Evolutionary conservation across 768 basidiomycete genomes (phyloP), one percentile per base, ranked within the genome.

Genomic region (Termitomyces sp.): DNA sequence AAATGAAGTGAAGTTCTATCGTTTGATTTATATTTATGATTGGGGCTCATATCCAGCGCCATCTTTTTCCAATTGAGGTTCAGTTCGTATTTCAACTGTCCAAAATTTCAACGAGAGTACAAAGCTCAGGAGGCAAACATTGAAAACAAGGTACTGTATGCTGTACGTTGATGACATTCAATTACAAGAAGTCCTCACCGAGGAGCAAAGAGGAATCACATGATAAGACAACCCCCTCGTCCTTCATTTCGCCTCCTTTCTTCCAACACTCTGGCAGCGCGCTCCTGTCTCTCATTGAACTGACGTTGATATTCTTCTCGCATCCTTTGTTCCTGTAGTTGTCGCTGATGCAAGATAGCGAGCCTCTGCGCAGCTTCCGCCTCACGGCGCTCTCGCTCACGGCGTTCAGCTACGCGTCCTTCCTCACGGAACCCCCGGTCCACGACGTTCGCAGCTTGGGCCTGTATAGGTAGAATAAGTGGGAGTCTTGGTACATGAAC

Each of bases 301-400:
- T n/a, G 45, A 18, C 56, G 50, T 32, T 53, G 60, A 37, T 39
- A 36, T 30, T 56, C 55, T 33, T 60, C 59, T 30, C 47, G 46
- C 24, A 9, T 22, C 20, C 46, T 30, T 32, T 51, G 26, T 13
- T 27, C 22, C 36, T 34, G 18, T 7, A 24, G 27, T 47, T 49
- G 39, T 39, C 14, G 43, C 10, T 48, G 36, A n/a, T 7, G 34
- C 18, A 26, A 2, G 22, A 16, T 22, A 37, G 34, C 34, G 27
- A 34, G 24, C 14, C 34, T 36, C 16, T 37, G 44, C 32, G 5
- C 45, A 9, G 8, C 26, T 33, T 47, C 42, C 5, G 36, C 59
- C 27, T 53, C 27, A 8, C 42, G 55, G 14, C 46, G 59, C n/a
- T 20, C 33, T 20, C 34, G 44, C n/a, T 55, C n/a, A 9, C 37